Base-by-base conservation (phyloP, 2,329 filamentous ascomycete species). In the Sporothrix pseudoabietina region DNA sequence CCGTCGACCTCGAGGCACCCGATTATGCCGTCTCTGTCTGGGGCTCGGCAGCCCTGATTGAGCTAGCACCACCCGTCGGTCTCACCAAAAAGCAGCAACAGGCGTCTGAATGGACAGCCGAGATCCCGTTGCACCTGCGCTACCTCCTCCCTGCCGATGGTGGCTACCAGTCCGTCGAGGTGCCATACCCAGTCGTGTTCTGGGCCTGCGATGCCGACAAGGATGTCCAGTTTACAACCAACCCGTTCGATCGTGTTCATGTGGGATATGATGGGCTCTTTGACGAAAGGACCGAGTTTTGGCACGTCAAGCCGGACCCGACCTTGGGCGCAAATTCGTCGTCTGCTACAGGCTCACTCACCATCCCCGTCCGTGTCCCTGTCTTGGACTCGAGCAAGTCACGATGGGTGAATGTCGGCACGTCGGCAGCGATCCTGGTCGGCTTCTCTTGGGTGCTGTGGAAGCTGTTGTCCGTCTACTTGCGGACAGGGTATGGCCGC, bases 1-100 rank as follows among this genome's bases (percentile, higher is more conserved):
- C 93, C 26, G 92, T 94, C 7, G 94, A 98, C 77, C 90, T 98
- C 71, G 95, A 98, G 83, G 94, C 94, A 0, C 95, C 95, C 1
- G 91, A 91, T 77, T 98, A 97, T 84, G 89, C 90, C 1, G 87
- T 94, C 41, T 79, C 86, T 7, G 81, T 85, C 44, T 98, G 95
- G 95, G 95, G 95, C 5, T 94, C 92, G 0, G 89, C 87, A 19
- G 85, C 94, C 19, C 85, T 98, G 4, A 82, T 98, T 26, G 90
- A 96, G 79, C 86, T 98, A 54, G 87, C 88, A 0, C 84, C 86
- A 0, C 73, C 77, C 30, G 9, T 69, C 6, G 32, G 35, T 4
- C 14, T 14, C 12, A 49, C 66, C 77, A 80, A 82, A 22, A 80
- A 83, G 14, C 47, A 35, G 52, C 32, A 71, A 3, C 3, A 66